Evolutionary conservation across 176 grass and related monocot genomes (phyloP).

Genomic region (Ampelocalamus luodianensis): DNA sequence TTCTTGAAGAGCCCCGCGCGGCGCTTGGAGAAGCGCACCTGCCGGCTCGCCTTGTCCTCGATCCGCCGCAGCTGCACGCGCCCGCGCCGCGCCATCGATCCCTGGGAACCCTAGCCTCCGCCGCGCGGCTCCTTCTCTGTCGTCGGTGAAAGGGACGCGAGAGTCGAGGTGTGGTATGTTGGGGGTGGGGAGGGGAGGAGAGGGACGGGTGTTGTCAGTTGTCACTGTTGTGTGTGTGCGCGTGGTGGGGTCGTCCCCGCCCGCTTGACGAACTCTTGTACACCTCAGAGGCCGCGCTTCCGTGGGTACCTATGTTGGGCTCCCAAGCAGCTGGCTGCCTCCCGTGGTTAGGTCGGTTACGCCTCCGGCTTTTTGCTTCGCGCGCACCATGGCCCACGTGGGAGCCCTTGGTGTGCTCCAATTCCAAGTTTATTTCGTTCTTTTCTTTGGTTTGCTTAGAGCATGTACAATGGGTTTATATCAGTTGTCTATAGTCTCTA

Average conservation of each 20-base stretch:
- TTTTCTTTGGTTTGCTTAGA: not conserved
- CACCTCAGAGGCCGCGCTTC: not conserved
- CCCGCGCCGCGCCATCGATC: slow-evolving; percentile 49
- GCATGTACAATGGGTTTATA: too few species aligned
- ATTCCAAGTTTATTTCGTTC: too few species aligned
- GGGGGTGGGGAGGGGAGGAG: not conserved
- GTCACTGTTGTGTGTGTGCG: not conserved
- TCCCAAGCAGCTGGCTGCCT: not conserved
- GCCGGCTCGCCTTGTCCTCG: slow-evolving; percentile 78
- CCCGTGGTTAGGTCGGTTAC: not conserved
- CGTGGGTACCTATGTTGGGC: not conserved
- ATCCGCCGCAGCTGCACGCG: slow-evolving; percentile 72
- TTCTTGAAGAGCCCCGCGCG: slow-evolving; percentile 81
- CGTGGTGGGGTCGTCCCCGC: not conserved
- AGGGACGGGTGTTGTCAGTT: not conserved
- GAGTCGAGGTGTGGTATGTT: not conserved
- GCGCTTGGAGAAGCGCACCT: slow-evolving; percentile 85
- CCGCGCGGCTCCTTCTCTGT: not conserved
- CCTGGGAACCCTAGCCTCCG: slow-evolving; percentile 32
- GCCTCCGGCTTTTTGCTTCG: not conserved
- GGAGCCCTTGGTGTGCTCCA: not conserved
- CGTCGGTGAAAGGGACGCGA: not conserved
- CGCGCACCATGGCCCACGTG: not conserved
- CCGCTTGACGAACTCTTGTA: not conserved
- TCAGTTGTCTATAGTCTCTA: too few species aligned